phyloP scores from a whole-genome alignment of 1,139 yeast genomes.

The Diutina sp. region DNA sequence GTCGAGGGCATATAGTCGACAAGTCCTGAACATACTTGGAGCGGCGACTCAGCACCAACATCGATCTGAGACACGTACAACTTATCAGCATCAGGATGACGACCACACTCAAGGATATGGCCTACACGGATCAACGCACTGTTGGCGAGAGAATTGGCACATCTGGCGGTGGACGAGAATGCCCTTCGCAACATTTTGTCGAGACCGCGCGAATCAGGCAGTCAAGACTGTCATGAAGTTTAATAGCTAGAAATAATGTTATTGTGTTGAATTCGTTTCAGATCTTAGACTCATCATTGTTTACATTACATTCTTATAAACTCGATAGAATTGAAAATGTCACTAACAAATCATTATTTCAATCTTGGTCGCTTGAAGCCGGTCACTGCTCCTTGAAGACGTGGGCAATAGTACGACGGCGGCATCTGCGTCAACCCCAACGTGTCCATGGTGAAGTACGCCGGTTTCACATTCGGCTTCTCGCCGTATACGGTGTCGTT shows the following conservation, averaged over 20 bases:
- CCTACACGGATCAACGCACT: conserved; percentile 21
- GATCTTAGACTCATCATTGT: no score
- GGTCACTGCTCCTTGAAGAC: background rate
- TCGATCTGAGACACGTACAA: conserved; percentile 39
- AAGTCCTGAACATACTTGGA: conserved; percentile 1
- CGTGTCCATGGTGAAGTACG: background rate
- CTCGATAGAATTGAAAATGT: no score
- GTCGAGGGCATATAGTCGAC: background rate
- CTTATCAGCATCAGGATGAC: conserved; percentile 40
- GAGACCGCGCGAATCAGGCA: background rate
- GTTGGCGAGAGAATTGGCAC: background rate
- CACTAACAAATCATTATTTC: no score
- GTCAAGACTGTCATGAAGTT: no score
- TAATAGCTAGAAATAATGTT: no score
- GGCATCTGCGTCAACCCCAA: background rate
- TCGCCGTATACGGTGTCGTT: background rate
- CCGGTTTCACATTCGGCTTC: no score
- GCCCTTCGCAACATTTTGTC: background rate
- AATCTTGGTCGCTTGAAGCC: background rate
- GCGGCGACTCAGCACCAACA: conserved; percentile 7
- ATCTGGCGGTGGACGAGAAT: background rate
- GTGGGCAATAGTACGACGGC: background rate
- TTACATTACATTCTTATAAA: no score
- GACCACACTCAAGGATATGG: conserved; percentile 22
- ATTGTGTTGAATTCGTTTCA: no score